A percentile compares a stretch with the other conserved stretches of the same genome.
These are phyloP conservation scores for Pythium guiyangense DNA, from an alignment of 352 stramenopile genomes.

Conservation along the genomic window DNA sequence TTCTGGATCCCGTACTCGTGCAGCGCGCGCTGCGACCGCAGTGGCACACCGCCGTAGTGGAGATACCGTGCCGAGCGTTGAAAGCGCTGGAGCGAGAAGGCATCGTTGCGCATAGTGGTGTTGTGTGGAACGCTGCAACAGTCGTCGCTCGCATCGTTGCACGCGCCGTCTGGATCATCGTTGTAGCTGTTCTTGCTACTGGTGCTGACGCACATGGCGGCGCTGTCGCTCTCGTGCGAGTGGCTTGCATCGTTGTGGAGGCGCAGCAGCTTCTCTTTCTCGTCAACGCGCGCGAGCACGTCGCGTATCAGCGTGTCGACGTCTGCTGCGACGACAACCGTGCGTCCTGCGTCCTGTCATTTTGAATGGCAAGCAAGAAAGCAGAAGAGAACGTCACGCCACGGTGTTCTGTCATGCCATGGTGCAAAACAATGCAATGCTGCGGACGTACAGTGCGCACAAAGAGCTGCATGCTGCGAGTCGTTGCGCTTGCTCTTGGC, in stretches of 20 bases:
- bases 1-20: constrained; percentile 68
- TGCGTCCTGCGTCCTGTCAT: constrained; percentile 39
- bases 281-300: constrained; percentile 26
- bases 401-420: too few species aligned
- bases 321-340: constrained; percentile 30
- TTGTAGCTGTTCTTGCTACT: background rate
- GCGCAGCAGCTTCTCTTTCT: constrained; percentile 15
- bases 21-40: constrained; percentile 39
- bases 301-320: constrained; percentile 29
- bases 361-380: too few species aligned
- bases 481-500: too few species aligned
- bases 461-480: constrained; percentile 57
- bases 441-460: constrained; percentile 39
- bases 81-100: too few species aligned
- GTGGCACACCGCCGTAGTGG: constrained; percentile 54
- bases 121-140: background rate
- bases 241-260: too few species aligned
- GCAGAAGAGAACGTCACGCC: too few species aligned
- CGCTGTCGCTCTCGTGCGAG: background rate
- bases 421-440: too few species aligned
- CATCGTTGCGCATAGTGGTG: background rate
- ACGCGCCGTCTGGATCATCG: background rate
- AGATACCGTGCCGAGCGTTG: constrained; percentile 50
- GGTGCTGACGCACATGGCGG: background rate
- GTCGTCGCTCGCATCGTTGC: background rate